A percentile compares a stretch with the other conserved stretches of the same genome.
Conservation (phyloP, 768 basidiomycete species). For the Russula emetica region DNA sequence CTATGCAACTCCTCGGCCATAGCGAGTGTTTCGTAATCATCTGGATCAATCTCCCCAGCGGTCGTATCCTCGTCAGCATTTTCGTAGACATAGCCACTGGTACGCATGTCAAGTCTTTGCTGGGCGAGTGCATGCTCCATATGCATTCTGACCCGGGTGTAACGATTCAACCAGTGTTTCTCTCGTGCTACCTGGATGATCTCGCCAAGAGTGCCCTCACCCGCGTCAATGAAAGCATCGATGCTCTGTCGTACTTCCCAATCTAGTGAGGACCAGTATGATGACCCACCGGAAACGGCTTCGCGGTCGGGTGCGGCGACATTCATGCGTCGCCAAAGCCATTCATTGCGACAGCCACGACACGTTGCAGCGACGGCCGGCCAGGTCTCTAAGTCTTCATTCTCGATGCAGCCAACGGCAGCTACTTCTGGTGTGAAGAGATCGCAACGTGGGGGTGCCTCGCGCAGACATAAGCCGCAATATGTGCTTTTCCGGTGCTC, state of each 20-base stretch:
- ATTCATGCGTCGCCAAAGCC: slow-evolving; percentile 58
- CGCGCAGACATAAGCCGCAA: slow-evolving; percentile 68
- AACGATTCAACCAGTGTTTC: slow-evolving; percentile 61
- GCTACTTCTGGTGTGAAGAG: slow-evolving; percentile 28
- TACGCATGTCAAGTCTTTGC: slow-evolving; percentile 36
- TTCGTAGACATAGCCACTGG: slow-evolving; percentile 35
- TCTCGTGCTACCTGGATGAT: slow-evolving; percentile 61
- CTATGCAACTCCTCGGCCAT: slow-evolving; percentile 46
- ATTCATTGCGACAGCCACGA: slow-evolving; percentile 59
- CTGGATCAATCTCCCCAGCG: slow-evolving; percentile 25
- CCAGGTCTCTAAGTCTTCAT: slow-evolving; percentile 70
- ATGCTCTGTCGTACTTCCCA: slow-evolving; percentile 67
- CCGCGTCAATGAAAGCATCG: slow-evolving; percentile 69
- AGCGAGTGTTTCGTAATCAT: slow-evolving; percentile 33
- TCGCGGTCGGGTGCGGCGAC: slow-evolving; percentile 48
- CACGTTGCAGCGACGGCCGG: slow-evolving; percentile 64
- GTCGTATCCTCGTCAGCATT: slow-evolving; percentile 32
- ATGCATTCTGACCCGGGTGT: slow-evolving; percentile 63
- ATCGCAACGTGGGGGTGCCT: slow-evolving; percentile 46
- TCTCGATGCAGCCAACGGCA: slow-evolving; percentile 53
- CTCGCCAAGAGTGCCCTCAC: slow-evolving; percentile 61
- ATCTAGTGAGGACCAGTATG: slow-evolving; percentile 39
- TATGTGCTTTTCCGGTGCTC: slow-evolving; percentile 61
- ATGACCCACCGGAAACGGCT: slow-evolving; percentile 46
- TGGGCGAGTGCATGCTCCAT: slow-evolving; percentile 67